Conservation (phyloP, 345 rosid genomes). For the Leavenworthia alabamica region DNA sequence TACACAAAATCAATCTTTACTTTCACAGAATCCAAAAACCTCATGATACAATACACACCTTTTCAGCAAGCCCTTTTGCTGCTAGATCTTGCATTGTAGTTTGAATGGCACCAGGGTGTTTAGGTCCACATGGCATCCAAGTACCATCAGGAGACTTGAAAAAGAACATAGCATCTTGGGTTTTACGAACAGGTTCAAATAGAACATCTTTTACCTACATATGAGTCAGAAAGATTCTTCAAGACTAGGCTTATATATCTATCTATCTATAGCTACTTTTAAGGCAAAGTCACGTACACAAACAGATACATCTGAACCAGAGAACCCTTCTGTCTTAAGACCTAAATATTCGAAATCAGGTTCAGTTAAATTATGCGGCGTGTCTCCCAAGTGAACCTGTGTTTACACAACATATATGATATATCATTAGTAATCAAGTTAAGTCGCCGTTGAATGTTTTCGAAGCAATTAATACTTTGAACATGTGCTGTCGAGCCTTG, state of each 20-base stretch:
- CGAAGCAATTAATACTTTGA: conserved; percentile 51
- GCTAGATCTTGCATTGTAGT: conserved; percentile 83
- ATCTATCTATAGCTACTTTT: background rate
- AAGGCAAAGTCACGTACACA: conserved; percentile 58
- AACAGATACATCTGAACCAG: conserved; percentile 89
- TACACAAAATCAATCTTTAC: background rate
- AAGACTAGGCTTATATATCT: background rate
- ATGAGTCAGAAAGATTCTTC: background rate
- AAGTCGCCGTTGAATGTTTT: too few relatives aligned
- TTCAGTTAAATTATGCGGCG: conserved; percentile 77
- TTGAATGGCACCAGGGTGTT: conserved; percentile 67
- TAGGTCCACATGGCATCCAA: conserved; percentile 92
- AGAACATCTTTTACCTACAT: conserved; percentile 86
- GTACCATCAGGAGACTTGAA: conserved; percentile 47
- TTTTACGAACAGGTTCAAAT: conserved; percentile 91
- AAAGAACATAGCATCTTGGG: conserved; percentile 86
- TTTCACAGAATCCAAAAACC: background rate
- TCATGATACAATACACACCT: conserved; percentile 55
- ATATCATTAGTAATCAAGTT: background rate
- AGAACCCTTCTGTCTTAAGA: conserved; percentile 71
- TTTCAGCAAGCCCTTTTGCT: conserved; percentile 54
- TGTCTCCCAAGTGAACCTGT: conserved; percentile 92
- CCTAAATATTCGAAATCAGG: conserved; percentile 75
- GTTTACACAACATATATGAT: background rate
- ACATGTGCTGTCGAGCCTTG: conserved; percentile 89